Evolutionary conservation across 2,329 filamentous ascomycete genomes (phyloP).

Genomic region (Diaporthe amygdali): DNA sequence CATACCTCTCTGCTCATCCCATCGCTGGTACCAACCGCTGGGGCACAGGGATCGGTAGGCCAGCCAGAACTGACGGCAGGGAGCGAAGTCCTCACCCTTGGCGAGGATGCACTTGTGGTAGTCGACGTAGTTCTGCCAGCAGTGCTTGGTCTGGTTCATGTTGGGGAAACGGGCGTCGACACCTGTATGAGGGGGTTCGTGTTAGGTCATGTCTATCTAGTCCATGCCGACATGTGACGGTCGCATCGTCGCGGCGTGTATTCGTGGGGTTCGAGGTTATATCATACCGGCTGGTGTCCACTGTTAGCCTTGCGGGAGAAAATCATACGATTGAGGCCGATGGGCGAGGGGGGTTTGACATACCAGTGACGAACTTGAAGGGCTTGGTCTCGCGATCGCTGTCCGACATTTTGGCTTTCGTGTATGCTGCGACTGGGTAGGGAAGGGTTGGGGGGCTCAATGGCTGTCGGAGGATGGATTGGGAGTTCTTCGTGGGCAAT

Average conservation of each 20-base stretch:
- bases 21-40: slow-evolving; percentile 89
- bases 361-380: slow-evolving; percentile 99
- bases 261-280: slow-evolving; percentile 13
- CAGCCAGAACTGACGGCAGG: slow-evolving; percentile 95
- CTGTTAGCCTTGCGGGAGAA: slow-evolving; percentile 31
- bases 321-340: slow-evolving; percentile 30
- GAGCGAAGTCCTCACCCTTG: slow-evolving; percentile 98
- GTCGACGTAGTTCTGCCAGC: slow-evolving; percentile 99
- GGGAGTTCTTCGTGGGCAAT: slow-evolving; percentile 25
- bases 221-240: background rate
- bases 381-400: slow-evolving; percentile 92
- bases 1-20: slow-evolving; percentile 94
- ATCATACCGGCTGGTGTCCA: slow-evolving; percentile 32
- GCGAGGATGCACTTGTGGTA: slow-evolving; percentile 99
- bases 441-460: slow-evolving; percentile 39
- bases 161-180: slow-evolving; percentile 99
- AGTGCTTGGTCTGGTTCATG: slow-evolving; percentile 98
- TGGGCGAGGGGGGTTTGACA: slow-evolving; percentile 47
- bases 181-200: slow-evolving; percentile 59
- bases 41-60: slow-evolving; percentile 98
- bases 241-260: slow-evolving; percentile 3
- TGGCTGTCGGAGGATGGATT: slow-evolving; percentile 31
- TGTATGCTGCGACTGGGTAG: slow-evolving; percentile 34
- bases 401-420: slow-evolving; percentile 82
- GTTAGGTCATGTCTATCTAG: slow-evolving; percentile 35